A percentile compares a stretch with the other conserved stretches of the same genome.
These are phyloP conservation scores for Mycena belliarum DNA, from an alignment of 768 basidiomycete species.

Conservation along the genomic window DNA sequence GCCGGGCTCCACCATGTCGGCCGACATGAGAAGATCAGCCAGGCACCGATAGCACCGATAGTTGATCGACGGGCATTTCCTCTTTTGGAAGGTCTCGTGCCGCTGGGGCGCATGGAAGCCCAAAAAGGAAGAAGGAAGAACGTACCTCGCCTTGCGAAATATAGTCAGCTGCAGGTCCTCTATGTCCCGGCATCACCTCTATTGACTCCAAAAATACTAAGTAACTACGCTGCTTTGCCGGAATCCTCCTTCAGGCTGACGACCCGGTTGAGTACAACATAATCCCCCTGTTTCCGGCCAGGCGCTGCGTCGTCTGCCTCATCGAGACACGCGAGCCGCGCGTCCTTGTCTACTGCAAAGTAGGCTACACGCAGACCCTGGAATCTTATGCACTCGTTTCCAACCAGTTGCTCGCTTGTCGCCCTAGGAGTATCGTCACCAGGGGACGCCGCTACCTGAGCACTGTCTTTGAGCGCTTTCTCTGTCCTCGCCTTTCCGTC, in stretches of 20 bases:
- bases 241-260: constrained; percentile 95
- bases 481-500: constrained; percentile 66
- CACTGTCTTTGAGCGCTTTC: constrained; percentile 54
- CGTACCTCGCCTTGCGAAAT: no score
- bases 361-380: constrained; percentile 95
- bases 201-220: neutral
- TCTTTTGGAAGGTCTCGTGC: neutral
- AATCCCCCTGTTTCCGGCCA: constrained; percentile 66
- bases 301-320: constrained; percentile 45
- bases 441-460: constrained; percentile 31
- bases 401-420: constrained; percentile 78
- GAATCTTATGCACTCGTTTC: constrained; percentile 92
- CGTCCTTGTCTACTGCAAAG: constrained; percentile 90
- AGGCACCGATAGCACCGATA: no score
- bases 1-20: no score
- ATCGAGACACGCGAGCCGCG: constrained; percentile 65
- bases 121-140: neutral
- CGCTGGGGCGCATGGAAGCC: no score
- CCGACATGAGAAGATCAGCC: no score
- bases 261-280: constrained; percentile 85
- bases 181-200: no score
- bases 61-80: neutral
- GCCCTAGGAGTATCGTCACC: constrained; percentile 66
- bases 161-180: no score
- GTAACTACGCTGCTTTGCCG: constrained; percentile 50